Evolutionary conservation across 768 basidiomycete genomes (phyloP).

Genomic region (Filobasidium floriforme): DNA sequence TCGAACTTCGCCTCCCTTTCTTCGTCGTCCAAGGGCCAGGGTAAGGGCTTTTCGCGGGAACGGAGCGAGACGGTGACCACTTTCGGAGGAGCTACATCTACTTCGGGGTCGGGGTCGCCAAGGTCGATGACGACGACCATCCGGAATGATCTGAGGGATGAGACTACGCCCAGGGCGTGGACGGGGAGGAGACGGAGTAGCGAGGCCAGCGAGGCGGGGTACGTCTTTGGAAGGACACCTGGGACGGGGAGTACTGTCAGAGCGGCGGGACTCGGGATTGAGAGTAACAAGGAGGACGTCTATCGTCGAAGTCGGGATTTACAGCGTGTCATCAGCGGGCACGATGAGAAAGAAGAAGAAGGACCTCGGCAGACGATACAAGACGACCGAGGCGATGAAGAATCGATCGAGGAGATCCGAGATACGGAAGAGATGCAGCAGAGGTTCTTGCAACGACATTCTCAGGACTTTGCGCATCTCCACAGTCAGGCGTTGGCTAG

Average conservation of each 20-base stretch:
- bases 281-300: background rate
- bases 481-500: background rate
- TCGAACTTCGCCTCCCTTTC: background rate
- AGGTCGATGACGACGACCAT: background rate
- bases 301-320: background rate
- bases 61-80: slow-evolving; percentile 7
- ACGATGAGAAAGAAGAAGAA: no score
- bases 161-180: background rate
- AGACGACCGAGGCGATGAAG: background rate
- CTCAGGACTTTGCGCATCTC: slow-evolving; percentile 22
- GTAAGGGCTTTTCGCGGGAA: background rate
- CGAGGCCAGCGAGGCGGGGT: background rate
- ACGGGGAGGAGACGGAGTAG: background rate
- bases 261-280: background rate
- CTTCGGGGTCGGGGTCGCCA: background rate
- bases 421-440: slow-evolving; percentile 17
- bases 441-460: slow-evolving; percentile 25
- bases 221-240: background rate
- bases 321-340: background rate
- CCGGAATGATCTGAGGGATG: background rate
- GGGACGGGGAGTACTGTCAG: background rate
- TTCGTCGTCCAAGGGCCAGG: background rate
- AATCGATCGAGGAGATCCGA: slow-evolving; percentile 4
- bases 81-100: background rate
- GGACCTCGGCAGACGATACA: background rate